These are phyloP conservation scores for Euphorbia pulcherrima DNA, from an alignment of 345 rosid species.

Conservation along the genomic window DNA sequence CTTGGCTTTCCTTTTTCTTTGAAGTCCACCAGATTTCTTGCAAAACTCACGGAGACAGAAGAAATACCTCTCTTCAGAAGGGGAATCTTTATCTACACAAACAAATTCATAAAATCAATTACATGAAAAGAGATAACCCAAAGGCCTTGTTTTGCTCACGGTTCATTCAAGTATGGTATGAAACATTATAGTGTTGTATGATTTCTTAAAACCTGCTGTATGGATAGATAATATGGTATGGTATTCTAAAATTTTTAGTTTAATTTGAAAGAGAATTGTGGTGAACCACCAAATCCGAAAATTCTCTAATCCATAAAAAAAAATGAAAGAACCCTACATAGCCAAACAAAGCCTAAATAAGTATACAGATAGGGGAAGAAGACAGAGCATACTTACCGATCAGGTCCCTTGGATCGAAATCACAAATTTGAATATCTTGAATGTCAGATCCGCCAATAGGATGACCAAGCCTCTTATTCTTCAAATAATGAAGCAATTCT, in stretches of 20 bases:
- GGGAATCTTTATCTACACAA: neutral
- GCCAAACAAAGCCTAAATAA: too few species aligned
- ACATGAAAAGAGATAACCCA: neutral
- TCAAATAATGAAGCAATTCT: slow-evolving; percentile 35
- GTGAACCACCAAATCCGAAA: too few species aligned
- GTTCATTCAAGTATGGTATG: too few species aligned
- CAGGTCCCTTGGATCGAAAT: slow-evolving; percentile 47
- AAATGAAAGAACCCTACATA: too few species aligned
- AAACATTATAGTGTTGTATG: too few species aligned
- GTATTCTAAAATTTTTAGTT: too few species aligned
- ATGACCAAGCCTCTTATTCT: slow-evolving; percentile 22
- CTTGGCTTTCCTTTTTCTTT: slow-evolving; percentile 30
- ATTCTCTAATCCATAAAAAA: too few species aligned
- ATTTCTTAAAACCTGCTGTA: too few species aligned
- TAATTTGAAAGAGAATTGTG: too few species aligned
- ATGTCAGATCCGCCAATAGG: slow-evolving; percentile 6
- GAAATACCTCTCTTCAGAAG: slow-evolving; percentile 32
- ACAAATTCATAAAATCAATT: neutral
- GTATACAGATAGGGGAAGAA: neutral
- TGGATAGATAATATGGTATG: too few species aligned
- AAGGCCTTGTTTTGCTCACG: too few species aligned
- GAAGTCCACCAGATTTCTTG: slow-evolving; percentile 11
- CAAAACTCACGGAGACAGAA: slow-evolving; percentile 28
- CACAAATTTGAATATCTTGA: slow-evolving; percentile 32
- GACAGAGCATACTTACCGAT: slow-evolving; percentile 18